Evolutionary conservation across 148 eudicot species (phyloP).

Genomic region (Cornus florida): DNA sequence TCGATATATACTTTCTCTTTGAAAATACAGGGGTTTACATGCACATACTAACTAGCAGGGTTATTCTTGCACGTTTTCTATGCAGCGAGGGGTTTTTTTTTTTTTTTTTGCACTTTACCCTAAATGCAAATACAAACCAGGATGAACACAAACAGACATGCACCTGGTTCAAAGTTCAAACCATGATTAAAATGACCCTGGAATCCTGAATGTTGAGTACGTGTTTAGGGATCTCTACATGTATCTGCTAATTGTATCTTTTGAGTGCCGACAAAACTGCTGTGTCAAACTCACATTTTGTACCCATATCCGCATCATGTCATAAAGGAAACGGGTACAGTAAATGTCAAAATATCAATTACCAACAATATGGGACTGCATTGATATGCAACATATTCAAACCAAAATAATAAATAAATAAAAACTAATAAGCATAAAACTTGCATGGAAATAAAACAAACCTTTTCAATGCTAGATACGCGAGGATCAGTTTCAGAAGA

Average conservation of each 20-base stretch:
- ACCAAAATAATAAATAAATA: not conserved
- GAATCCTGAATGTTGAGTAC: not conserved
- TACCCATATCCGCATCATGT: not conserved
- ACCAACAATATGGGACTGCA: too few species aligned
- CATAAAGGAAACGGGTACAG: not conserved
- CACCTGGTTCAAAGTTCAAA: not conserved
- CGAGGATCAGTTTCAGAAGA: constrained; percentile 35
- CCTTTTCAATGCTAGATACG: constrained; percentile 63
- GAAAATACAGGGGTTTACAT: too few species aligned
- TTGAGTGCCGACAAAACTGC: not conserved
- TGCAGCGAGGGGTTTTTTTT: too few species aligned
- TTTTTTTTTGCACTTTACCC: too few species aligned
- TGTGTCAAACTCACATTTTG: not conserved
- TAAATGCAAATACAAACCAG: too few species aligned
- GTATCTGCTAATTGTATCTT: not conserved
- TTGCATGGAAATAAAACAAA: constrained; percentile 4
- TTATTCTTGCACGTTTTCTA: too few species aligned
- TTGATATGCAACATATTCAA: too few species aligned
- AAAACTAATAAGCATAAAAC: not conserved
- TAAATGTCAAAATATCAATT: not conserved
- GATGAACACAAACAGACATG: not conserved
- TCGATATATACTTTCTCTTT: too few species aligned
- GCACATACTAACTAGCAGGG: too few species aligned
- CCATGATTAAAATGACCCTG: not conserved
- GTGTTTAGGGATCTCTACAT: too few species aligned